phyloP scores from a whole-genome alignment of 306 rosid genomes.

The Carpinus viminea region DNA sequence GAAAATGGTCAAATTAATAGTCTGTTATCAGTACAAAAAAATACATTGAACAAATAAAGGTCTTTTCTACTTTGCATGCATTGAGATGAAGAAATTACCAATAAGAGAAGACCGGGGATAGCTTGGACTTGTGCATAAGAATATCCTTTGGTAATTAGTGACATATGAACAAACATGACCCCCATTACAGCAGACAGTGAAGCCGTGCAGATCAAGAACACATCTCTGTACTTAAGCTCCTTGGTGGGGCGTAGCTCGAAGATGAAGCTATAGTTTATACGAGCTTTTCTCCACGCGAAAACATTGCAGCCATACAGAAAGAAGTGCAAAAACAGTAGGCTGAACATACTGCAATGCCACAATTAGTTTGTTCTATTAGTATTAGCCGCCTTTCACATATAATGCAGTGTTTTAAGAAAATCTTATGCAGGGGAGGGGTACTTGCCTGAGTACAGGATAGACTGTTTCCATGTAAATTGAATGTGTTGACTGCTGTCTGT shows the following conservation, averaged over 20 bases:
- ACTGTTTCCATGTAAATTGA: slow-evolving; percentile 93
- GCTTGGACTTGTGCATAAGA: slow-evolving; percentile 71
- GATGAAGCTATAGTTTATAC: slow-evolving; percentile 88
- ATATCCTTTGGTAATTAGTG: slow-evolving; percentile 70
- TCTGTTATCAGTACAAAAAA: background rate
- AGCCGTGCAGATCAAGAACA: slow-evolving; percentile 78
- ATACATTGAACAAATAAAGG: background rate
- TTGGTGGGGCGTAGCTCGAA: slow-evolving; percentile 70
- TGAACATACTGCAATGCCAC: slow-evolving; percentile 80
- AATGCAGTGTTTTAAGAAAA: background rate
- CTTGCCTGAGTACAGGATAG: slow-evolving; percentile 90
- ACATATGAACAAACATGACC: slow-evolving; percentile 76
- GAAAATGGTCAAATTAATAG: slow-evolving; percentile 16
- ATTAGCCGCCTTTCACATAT: slow-evolving; percentile 12
- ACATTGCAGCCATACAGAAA: slow-evolving; percentile 95
- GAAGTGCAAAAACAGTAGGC: slow-evolving; percentile 92
- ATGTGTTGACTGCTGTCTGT: slow-evolving; percentile 43
- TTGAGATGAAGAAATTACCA: slow-evolving; percentile 51
- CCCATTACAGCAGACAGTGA: slow-evolving; percentile 80
- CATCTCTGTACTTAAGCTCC: slow-evolving; percentile 87
- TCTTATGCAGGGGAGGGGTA: background rate
- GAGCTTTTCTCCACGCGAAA: slow-evolving; percentile 82
- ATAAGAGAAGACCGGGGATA: slow-evolving; percentile 78
- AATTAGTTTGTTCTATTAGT: slow-evolving; percentile 12
- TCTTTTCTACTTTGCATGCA: background rate